phyloP scores from a whole-genome alignment of 345 rosid species.

The Salix exigua region DNA sequence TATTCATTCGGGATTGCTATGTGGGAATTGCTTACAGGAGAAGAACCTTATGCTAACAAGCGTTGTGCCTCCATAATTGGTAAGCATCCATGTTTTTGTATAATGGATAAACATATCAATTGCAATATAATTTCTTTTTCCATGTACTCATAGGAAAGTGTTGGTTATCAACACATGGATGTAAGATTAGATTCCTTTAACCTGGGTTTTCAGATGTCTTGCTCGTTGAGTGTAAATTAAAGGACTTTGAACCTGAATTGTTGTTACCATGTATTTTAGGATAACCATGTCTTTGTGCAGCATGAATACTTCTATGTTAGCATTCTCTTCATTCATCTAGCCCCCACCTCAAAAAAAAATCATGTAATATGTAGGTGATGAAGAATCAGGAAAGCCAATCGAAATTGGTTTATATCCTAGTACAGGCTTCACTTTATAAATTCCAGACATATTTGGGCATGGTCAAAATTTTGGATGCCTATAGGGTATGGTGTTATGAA shows the following conservation, averaged over 20 bases:
- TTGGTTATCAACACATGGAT: neutral
- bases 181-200: neutral
- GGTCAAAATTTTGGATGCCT: neutral
- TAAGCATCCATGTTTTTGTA: constrained; percentile 25
- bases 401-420: neutral
- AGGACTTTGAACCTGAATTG: neutral
- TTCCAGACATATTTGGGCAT: neutral
- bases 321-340: neutral
- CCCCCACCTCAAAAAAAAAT: neutral
- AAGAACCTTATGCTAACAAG: constrained; percentile 90
- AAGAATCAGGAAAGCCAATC: neutral
- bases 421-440: neutral
- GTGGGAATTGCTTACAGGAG: constrained; percentile 98
- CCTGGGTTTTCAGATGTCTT: neutral
- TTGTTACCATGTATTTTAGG: neutral
- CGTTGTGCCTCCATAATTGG: constrained; percentile 97
- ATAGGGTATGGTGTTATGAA: neutral
- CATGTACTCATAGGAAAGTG: neutral
- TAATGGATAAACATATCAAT: neutral
- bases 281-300: neutral
- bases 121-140: neutral
- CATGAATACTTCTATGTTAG: neutral
- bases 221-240: neutral
- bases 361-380: neutral
- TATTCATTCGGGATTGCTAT: constrained; percentile 95